phyloP scores from a whole-genome alignment of 768 basidiomycete genomes.

The Tulasnella sp. region DNA sequence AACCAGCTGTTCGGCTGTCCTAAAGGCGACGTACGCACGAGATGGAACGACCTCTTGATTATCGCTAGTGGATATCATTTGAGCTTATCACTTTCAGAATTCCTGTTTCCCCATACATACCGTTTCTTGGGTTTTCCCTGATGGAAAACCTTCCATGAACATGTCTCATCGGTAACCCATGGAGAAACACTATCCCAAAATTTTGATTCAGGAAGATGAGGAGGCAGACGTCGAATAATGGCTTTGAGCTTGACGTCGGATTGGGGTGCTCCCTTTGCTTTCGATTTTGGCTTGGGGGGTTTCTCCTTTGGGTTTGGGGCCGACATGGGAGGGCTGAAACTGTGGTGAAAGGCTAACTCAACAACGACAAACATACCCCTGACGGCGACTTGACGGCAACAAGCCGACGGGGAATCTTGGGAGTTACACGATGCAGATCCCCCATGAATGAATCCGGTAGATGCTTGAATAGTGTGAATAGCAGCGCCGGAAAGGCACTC shows the following conservation, averaged over 20 bases:
- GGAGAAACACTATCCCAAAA: constrained; percentile 85
- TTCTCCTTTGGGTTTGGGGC: too few relatives aligned
- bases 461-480: too few relatives aligned
- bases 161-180: constrained; percentile 71
- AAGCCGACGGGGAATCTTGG: too few relatives aligned
- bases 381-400: too few relatives aligned
- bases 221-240: constrained; percentile 75
- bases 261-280: not conserved
- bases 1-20: constrained; percentile 53
- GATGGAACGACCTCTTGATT: constrained; percentile 78
- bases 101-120: constrained; percentile 29
- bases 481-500: too few relatives aligned
- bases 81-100: not conserved
- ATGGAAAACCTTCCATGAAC: constrained; percentile 51
- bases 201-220: constrained; percentile 79
- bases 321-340: too few relatives aligned
- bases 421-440: too few relatives aligned
- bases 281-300: not conserved
- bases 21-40: constrained; percentile 87
- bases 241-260: constrained; percentile 43
- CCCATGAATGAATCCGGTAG: too few relatives aligned
- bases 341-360: too few relatives aligned
- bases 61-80: constrained; percentile 32
- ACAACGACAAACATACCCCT: too few relatives aligned
- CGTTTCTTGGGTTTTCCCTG: constrained; percentile 58